Evolutionary conservation across 345 rosid genomes (phyloP), one percentile per base, ranked within the genome.

Genomic region (Cardamine occulta): DNA sequence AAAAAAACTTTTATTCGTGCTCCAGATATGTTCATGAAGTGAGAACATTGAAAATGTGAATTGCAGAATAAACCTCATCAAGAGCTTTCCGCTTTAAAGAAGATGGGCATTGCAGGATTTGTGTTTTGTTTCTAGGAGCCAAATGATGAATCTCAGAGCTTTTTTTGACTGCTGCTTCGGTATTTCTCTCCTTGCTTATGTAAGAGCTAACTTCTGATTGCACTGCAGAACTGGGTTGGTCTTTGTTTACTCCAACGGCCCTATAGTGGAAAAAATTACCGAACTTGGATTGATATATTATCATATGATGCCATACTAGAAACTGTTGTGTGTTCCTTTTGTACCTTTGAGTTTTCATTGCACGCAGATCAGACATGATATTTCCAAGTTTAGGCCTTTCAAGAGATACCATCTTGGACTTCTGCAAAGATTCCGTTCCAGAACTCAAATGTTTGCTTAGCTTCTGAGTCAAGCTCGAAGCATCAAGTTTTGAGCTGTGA

Each of bases 81-180:
- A 31, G 66, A 45, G 74, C 80, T 87, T 91, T 91, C 60, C 99
- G 80, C 75, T 95, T 95, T 65, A 91, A 80, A 60, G 90, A 85
- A 71, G 87, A 55, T 29, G 68, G 80, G 11, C 66, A 78, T 19
- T 3, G 58, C 49, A 73, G 75, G 17, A 73, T 59, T 74, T 77
- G 80, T 56, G 58, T 84, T 77, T 82, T 77, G 34, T 74, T 67
- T 31, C 69, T 80, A 35, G 62, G 73, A 80, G 71, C 68, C 74
- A 84, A 57, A 69, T 59, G 79, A 45, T 51, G 66, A 70, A 29
- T 60, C 62, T 28, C 70, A 63, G 78, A 65, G 77, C 29, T 51
- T 6, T 61, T 72, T 56, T 62, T 78, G 28, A 63, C 72, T 59
- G 55, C 71, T 42, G 69, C 21, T 79, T 85, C 83, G 6, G 18